phyloP scores from a whole-genome alignment of 306 rosid genomes.

The Alnus rubra region DNA sequence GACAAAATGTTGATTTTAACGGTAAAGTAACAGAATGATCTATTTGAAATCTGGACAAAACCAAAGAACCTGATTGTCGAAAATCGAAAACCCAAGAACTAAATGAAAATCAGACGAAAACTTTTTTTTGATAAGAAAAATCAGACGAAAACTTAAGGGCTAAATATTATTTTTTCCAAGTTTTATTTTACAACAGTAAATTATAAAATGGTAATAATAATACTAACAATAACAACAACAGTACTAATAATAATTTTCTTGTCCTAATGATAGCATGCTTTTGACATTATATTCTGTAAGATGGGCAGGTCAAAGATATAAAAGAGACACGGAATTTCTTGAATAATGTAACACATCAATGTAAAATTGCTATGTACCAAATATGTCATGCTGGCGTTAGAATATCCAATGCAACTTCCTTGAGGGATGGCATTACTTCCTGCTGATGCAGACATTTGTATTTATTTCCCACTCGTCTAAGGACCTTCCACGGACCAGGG shows the following conservation, averaged over 20 bases:
- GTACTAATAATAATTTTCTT: too few relatives aligned
- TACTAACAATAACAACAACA: not conserved
- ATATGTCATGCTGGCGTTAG: constrained; percentile 65
- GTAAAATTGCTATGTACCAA: constrained; percentile 21
- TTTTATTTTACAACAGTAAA: not conserved
- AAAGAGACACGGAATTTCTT: not conserved
- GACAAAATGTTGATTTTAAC: too few relatives aligned
- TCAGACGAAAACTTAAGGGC: too few relatives aligned
- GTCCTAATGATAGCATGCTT: too few relatives aligned
- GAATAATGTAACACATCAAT: constrained; percentile 2
- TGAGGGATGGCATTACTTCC: constrained; percentile 82
- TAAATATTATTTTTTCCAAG: too few relatives aligned
- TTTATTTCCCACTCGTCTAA: constrained; percentile 55
- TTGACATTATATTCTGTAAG: too few relatives aligned
- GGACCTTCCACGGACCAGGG: constrained; percentile 92
- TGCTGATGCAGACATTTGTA: constrained; percentile 69
- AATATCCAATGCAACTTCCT: constrained; percentile 89
- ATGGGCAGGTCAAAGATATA: not conserved
- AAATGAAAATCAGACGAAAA: too few relatives aligned
- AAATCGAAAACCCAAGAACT: too few relatives aligned
- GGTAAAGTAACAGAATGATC: too few relatives aligned
- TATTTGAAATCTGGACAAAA: too few relatives aligned
- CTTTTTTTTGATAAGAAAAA: too few relatives aligned
- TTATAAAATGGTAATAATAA: not conserved
- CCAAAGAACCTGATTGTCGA: too few relatives aligned